Conservation (phyloP, 345 rosid genomes). For the Sonneratia alba region DNA sequence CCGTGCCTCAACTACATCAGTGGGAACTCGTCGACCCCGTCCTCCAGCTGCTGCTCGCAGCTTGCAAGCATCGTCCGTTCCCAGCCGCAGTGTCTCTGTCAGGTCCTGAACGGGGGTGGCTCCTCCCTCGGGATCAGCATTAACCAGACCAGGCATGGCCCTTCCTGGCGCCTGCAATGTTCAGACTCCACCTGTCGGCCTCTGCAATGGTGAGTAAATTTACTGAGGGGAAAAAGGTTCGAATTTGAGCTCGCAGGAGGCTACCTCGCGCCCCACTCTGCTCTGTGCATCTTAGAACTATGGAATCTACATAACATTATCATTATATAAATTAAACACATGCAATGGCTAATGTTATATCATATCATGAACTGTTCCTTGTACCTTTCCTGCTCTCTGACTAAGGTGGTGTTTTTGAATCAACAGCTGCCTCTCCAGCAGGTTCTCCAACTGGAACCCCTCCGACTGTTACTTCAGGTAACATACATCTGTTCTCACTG, state of each 20-base stretch:
- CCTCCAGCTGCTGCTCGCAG: constrained; percentile 64
- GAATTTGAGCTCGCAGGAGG: not conserved
- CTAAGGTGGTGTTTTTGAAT: constrained; percentile 1
- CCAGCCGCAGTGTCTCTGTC: constrained; percentile 73
- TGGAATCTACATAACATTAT: too few relatives aligned
- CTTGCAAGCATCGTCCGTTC: constrained; percentile 51
- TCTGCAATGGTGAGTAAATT: constrained; percentile 48
- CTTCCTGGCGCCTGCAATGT: constrained; percentile 72
- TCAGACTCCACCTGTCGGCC: constrained; percentile 60
- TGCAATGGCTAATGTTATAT: too few relatives aligned
- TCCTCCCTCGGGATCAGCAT: constrained; percentile 55
- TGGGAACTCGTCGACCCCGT: constrained; percentile 55
- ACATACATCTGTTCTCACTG: not conserved
- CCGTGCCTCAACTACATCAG: constrained; percentile 68
- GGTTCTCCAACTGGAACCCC: constrained; percentile 41
- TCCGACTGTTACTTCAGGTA: constrained; percentile 55
- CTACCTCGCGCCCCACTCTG: too few relatives aligned
- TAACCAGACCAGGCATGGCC: constrained; percentile 67
- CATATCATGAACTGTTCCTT: not conserved
- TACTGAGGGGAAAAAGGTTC: not conserved
- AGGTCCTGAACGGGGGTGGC: constrained; percentile 46
- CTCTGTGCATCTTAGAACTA: too few relatives aligned
- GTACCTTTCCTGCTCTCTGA: not conserved
- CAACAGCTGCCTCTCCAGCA: constrained; percentile 34
- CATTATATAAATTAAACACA: too few relatives aligned